phyloP scores from a whole-genome alignment of 2,329 filamentous ascomycete genomes.

The Erysiphe neolycopersici region DNA sequence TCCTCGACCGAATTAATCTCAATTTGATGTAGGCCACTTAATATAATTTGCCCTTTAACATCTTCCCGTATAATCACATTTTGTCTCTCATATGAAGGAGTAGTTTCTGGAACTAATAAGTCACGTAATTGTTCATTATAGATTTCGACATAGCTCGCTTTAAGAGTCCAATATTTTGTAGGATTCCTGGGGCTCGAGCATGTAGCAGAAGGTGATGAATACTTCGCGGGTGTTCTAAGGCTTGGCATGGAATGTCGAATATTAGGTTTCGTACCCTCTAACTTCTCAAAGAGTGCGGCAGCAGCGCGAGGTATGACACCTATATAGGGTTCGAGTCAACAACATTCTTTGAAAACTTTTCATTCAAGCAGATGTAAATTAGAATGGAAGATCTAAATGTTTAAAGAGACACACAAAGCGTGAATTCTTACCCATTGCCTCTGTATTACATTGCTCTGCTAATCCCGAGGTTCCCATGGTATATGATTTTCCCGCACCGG shows the following conservation, averaged over 20 bases:
- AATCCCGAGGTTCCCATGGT: slow-evolving; percentile 95
- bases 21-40: slow-evolving; percentile 71
- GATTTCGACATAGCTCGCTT: slow-evolving; percentile 87
- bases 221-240: slow-evolving; percentile 53
- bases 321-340: slow-evolving; percentile 15
- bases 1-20: slow-evolving; percentile 82
- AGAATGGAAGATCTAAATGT: not conserved
- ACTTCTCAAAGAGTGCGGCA: slow-evolving; percentile 60
- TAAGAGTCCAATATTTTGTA: slow-evolving; percentile 72
- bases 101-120: slow-evolving; percentile 53
- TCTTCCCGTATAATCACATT: slow-evolving; percentile 86
- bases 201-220: slow-evolving; percentile 25
- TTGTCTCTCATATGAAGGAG: slow-evolving; percentile 40
- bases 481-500: slow-evolving; percentile 90
- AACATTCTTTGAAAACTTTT: not conserved
- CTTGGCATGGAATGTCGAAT: slow-evolving; percentile 48
- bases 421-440: slow-evolving; percentile 45
- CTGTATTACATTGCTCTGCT: slow-evolving; percentile 39
- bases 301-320: slow-evolving; percentile 92
- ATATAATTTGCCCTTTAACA: slow-evolving; percentile 72
- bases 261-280: slow-evolving; percentile 28
- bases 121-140: slow-evolving; percentile 94
- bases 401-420: not conserved
- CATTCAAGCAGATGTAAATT: no score
- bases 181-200: slow-evolving; percentile 6